phyloP scores from a whole-genome alignment of 129 eudicot genomes.

The Smallanthus sonchifolius region DNA sequence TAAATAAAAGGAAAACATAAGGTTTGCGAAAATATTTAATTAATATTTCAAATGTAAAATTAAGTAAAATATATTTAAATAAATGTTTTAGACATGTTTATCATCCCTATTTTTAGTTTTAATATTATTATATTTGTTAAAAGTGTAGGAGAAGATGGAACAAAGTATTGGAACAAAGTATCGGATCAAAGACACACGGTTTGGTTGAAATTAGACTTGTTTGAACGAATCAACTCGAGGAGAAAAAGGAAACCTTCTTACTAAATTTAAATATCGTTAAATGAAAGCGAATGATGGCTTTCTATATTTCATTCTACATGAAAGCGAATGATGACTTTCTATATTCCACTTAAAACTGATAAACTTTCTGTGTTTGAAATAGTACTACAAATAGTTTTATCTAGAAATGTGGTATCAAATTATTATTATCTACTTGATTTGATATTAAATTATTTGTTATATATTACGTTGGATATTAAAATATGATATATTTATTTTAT shows the following conservation, averaged over 20 bases:
- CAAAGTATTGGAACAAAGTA: background rate
- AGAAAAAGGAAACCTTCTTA: no score
- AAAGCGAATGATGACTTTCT: background rate
- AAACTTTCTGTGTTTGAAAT: no score
- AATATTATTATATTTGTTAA: background rate
- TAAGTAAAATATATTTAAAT: background rate
- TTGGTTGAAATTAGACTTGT: background rate
- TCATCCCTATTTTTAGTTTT: background rate
- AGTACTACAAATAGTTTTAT: no score
- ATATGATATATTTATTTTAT: no score
- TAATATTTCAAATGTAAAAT: background rate
- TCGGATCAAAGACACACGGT: background rate
- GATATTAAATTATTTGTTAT: no score
- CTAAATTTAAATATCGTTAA: no score
- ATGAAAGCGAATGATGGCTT: background rate
- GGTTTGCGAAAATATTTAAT: background rate
- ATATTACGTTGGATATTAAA: no score
- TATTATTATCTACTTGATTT: no score
- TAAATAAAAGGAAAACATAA: no score
- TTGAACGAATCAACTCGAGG: background rate
- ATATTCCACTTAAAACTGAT: no score
- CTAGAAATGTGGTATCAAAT: no score
- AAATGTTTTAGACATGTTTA: background rate
- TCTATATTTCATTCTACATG: background rate
- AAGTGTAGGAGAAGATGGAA: background rate